These are phyloP conservation scores for Zelonia costaricensis DNA, from an alignment of 208 protist species.

Conservation along the genomic window DNA sequence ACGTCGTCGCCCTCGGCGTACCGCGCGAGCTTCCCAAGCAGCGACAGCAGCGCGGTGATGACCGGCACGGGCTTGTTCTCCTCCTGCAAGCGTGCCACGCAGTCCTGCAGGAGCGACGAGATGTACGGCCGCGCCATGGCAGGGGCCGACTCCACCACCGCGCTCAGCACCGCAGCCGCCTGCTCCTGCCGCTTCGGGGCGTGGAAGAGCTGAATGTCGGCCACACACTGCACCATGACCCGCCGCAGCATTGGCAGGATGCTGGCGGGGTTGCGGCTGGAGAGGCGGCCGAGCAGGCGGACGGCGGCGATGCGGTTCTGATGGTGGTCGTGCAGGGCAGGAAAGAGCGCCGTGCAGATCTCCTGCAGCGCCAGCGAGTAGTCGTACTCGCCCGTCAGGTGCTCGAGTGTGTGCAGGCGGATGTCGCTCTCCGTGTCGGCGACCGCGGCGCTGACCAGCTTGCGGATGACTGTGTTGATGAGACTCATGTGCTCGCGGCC, in stretches of 20 bases:
- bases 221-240: conserved; percentile 86
- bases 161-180: conserved; percentile 71
- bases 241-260: conserved; percentile 80
- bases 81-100: conserved; percentile 62
- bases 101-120: conserved; percentile 73
- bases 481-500: conserved; percentile 83
- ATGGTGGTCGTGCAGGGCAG: conserved; percentile 86
- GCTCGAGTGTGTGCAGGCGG: conserved; percentile 80
- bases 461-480: conserved; percentile 72
- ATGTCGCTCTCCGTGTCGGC: conserved; percentile 90
- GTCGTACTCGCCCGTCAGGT: conserved; percentile 75
- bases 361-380: conserved; percentile 78
- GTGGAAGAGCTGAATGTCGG: conserved; percentile 81
- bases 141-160: conserved; percentile 79
- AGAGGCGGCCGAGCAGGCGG: conserved; percentile 82
- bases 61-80: conserved; percentile 52
- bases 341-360: conserved; percentile 67
- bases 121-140: conserved; percentile 82
- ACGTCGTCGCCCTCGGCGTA: conserved; percentile 84
- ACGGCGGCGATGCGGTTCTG: conserved; percentile 82
- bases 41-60: conserved; percentile 75
- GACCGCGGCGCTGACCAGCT: conserved; percentile 85
- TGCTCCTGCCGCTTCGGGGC: conserved; percentile 84
- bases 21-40: conserved; percentile 79
- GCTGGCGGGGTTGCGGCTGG: conserved; percentile 73